Percentiles rank a stretch among this genome's conserved stretches.
Conservation (phyloP, 371 early-diverging fungal species). For the Mortierella polycephala region DNA sequence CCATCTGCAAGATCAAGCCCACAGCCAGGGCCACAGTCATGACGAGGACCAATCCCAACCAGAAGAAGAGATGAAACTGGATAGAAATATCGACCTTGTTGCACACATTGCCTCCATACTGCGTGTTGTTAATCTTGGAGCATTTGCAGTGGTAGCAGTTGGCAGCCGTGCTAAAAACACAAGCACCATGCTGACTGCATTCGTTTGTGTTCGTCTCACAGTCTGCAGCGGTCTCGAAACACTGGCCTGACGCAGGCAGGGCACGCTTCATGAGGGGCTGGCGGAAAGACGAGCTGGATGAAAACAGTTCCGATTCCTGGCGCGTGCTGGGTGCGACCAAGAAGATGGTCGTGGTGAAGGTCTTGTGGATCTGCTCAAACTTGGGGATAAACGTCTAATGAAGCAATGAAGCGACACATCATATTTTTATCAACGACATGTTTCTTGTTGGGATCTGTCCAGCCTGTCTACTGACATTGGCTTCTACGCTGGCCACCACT, state of each 20-base stretch:
- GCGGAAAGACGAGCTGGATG: background rate
- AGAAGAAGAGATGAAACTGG: constrained; percentile 53
- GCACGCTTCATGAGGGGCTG: constrained; percentile 22
- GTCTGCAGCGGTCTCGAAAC: constrained; percentile 28
- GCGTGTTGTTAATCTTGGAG: constrained; percentile 33
- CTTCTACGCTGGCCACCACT: background rate
- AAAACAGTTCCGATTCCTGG: constrained; percentile 22
- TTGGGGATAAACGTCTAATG: constrained; percentile 38
- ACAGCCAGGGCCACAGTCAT: constrained; percentile 27
- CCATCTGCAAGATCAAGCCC: constrained; percentile 48
- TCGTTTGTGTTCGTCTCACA: constrained; percentile 42
- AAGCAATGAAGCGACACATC: background rate
- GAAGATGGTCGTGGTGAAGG: constrained; percentile 40
- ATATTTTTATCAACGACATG: background rate
- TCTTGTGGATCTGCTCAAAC: constrained; percentile 51
- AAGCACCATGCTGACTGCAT: constrained; percentile 28
- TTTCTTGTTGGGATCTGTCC: too few species aligned
- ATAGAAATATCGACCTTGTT: constrained; percentile 46
- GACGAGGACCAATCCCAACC: constrained; percentile 35
- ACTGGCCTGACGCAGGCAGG: constrained; percentile 17
- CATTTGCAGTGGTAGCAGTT: constrained; percentile 53
- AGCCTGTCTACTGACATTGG: too few species aligned
- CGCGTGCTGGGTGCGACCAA: constrained; percentile 21
- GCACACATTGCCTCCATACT: constrained; percentile 35
- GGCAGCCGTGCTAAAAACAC: constrained; percentile 39